Percentiles rank a stretch among this genome's conserved stretches.
Conservation (phyloP, 1,284 basidiomycete genomes). For the Boletus nobilissimus region DNA sequence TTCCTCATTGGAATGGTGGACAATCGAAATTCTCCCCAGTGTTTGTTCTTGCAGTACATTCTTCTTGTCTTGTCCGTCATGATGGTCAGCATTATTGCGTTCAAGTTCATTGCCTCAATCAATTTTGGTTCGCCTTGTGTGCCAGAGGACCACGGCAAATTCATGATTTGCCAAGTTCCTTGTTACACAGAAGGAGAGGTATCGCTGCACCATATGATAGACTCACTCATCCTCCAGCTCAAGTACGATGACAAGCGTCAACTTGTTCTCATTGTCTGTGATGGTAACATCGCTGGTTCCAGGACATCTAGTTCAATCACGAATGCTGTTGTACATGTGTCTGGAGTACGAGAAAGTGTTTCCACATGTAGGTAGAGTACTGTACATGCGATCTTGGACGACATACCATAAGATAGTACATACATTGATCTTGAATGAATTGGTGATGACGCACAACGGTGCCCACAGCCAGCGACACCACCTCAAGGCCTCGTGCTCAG, state of each 20-base stretch:
- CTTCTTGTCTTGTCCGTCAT: slow-evolving; percentile 89
- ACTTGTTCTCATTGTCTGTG: slow-evolving; percentile 93
- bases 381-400: no score
- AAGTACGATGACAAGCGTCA: slow-evolving; percentile 99
- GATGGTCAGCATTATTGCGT: slow-evolving; percentile 96
- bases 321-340: no score
- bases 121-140: slow-evolving; percentile 86
- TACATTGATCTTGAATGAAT: no score
- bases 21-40: slow-evolving; percentile 91
- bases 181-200: slow-evolving; percentile 97
- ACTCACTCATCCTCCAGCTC: slow-evolving; percentile 88
- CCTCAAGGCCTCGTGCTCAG: no score
- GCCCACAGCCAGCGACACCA: no score
- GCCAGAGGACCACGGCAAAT: slow-evolving; percentile 98
- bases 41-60: slow-evolving; percentile 92
- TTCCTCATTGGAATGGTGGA: slow-evolving; percentile 94
- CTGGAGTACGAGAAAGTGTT: no score
- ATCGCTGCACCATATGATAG: slow-evolving; percentile 90
- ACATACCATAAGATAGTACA: no score
- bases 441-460: no score
- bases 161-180: slow-evolving; percentile 98
- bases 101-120: slow-evolving; percentile 97
- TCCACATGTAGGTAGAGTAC: no score
- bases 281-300: no score
- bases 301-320: no score